Evolutionary conservation across 2,329 filamentous ascomycete species (phyloP).

Genomic region (Ophidiomyces ophidiicola): DNA sequence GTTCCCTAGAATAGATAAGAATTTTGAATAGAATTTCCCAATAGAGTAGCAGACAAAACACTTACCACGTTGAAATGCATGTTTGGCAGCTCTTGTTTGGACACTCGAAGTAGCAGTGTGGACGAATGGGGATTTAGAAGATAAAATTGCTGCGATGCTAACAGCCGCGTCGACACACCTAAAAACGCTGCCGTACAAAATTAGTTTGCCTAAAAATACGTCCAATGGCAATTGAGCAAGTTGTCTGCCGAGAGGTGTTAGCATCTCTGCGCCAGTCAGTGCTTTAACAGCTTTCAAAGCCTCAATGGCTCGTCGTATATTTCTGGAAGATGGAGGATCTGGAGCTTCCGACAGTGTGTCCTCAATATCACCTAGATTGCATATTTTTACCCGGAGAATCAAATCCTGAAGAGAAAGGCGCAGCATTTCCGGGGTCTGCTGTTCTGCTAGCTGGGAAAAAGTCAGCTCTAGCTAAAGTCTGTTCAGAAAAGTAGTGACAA

Average conservation of each 20-base stretch:
- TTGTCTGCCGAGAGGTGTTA: conserved; percentile 77
- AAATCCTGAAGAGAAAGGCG: conserved; percentile 87
- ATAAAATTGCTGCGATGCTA: conserved; percentile 83
- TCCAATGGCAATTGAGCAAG: conserved; percentile 82
- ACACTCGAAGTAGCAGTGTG: conserved; percentile 71
- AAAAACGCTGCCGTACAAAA: conserved; percentile 75
- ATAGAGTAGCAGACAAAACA: conserved; percentile 1
- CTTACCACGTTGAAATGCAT: conserved; percentile 59
- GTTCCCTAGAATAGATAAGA: conserved; percentile 44
- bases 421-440: conserved; percentile 94
- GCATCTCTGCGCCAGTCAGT: conserved; percentile 64
- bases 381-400: conserved; percentile 93
- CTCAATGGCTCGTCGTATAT: conserved; percentile 84
- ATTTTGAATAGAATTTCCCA: too few species aligned
- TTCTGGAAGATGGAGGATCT: conserved; percentile 80
- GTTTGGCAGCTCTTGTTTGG: conserved; percentile 67
- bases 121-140: conserved; percentile 87
- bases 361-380: conserved; percentile 87
- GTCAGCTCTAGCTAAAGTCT: neutral
- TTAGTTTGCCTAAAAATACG: conserved; percentile 87
- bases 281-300: conserved; percentile 87
- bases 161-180: conserved; percentile 83
- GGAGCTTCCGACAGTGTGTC: conserved; percentile 76
- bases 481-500: neutral
- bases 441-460: conserved; percentile 56